These are phyloP conservation scores for Dioscorea cayenensis DNA, from an alignment of 116 monocot species.

Conservation along the genomic window DNA sequence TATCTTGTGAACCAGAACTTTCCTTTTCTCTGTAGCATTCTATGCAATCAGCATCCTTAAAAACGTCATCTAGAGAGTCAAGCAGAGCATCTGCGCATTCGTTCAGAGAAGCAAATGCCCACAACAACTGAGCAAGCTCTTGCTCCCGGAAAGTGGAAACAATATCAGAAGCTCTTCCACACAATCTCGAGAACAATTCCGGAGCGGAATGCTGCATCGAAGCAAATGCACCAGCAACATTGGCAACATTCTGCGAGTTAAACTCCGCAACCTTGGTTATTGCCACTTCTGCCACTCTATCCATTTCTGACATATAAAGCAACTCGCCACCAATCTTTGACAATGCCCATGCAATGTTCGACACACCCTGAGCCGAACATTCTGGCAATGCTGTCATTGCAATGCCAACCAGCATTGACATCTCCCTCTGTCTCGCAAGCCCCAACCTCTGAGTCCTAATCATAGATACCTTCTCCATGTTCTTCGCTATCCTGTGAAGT, in stretches of 20 bases:
- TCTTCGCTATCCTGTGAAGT: conserved; percentile 89
- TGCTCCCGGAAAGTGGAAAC: conserved; percentile 58
- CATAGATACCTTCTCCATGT: conserved; percentile 96
- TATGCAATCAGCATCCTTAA: conserved; percentile 17
- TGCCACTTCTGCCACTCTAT: conserved; percentile 88
- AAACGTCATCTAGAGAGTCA: conserved; percentile 57
- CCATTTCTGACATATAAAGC: conserved; percentile 91
- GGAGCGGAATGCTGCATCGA: conserved; percentile 86
- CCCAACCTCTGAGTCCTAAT: conserved; percentile 47
- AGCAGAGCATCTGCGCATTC: conserved; percentile 58
- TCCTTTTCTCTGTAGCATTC: conserved; percentile 9
- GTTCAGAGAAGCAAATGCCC: conserved; percentile 90
- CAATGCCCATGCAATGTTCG: conserved; percentile 94
- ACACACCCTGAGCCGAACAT: conserved; percentile 86
- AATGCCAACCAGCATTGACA: conserved; percentile 96
- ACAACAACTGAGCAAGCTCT: conserved; percentile 83
- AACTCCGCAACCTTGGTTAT: conserved; percentile 58
- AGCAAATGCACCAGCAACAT: conserved; percentile 85
- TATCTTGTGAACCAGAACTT: conserved; percentile 2
- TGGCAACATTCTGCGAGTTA: conserved; percentile 95
- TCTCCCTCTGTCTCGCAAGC: conserved; percentile 82
- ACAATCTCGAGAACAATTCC: conserved; percentile 51
- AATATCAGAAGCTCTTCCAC: conserved; percentile 58
- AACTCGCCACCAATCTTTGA: conserved; percentile 95
- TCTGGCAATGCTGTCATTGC: conserved; percentile 81